Conservation (phyloP, 2,329 filamentous ascomycete species). For the Fusarium piperis region DNA sequence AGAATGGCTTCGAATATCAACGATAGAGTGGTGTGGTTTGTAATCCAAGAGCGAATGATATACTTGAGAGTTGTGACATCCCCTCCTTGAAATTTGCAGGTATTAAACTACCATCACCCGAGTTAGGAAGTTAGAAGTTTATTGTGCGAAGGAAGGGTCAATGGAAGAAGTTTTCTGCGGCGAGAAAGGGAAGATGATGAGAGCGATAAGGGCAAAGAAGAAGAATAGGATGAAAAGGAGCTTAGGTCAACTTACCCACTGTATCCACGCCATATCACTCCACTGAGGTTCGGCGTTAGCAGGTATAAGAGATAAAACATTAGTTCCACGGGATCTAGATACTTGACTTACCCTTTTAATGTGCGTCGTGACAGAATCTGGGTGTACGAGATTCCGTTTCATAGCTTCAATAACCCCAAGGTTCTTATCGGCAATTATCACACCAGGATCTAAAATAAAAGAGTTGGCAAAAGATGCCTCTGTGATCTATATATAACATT, state of each 20-base stretch:
- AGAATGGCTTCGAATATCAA: conserved; percentile 10
- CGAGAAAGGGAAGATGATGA: neutral
- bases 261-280: conserved; percentile 11
- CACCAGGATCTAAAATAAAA: neutral
- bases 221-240: neutral
- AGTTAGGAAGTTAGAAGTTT: neutral
- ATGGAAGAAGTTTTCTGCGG: neutral
- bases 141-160: neutral
- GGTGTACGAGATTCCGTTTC: neutral
- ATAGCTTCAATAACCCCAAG: neutral
- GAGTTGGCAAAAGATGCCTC: neutral
- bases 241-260: conserved; percentile 7
- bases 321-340: neutral
- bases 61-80: conserved; percentile 1
- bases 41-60: conserved; percentile 5
- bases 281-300: conserved; percentile 6
- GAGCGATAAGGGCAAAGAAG: neutral
- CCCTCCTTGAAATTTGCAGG: neutral
- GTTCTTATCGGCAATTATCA: conserved; percentile 11
- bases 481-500: neutral
- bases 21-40: neutral
- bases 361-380: neutral
- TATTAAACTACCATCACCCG: neutral
- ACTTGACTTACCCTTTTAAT: neutral
- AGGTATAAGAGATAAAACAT: neutral